Evolutionary conservation across 208 protist genomes (phyloP), one percentile per base, ranked within the genome.

Genomic region (Wallacemonas sp.): DNA sequence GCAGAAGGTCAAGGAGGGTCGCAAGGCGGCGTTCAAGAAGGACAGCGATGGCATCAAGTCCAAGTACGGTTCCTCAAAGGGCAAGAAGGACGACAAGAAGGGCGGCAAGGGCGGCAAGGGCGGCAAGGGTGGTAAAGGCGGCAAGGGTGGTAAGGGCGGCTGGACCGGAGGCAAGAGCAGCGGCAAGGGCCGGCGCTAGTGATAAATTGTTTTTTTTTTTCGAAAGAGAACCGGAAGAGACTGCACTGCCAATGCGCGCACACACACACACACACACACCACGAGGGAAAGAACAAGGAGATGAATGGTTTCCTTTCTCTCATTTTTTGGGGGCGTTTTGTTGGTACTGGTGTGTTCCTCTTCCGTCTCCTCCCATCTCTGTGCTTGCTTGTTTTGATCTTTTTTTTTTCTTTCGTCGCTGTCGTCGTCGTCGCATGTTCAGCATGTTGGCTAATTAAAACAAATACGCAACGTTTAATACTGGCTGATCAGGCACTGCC

Each of bases 41-140:
- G 32, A 59, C 25, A 32, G 57, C 54, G 52, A 55, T 23, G 26
- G 44, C 46, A 22, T 41, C 66, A 36, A 41, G 61, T 42, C 61
- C 42, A 44, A 55, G 28, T 26, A 31, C 25, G 18, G 67, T 29
- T 59, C 52, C 31, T 59, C 52, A n/a, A 36, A 39, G 18, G 32
- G 22, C 28, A 67, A 61, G 31, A 71, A 72, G 67, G 57, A 41
- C 10, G 59, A 72, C 22, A 79, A 78, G 63, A 72, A 69, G 61
- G 26, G 63, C 28, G 39, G 57, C 8, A 61, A 66, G n/a, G 32
- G 39, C 3, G 49, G 39, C 10, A 76, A 76, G 46, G 18, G 42
- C 7, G 55, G 36, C 3, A 74, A 62, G 12, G 42, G 57, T 14
- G 57, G 57, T 36, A 77, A 71, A 59, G 41, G 67, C 4, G 73